These are phyloP conservation scores for Gastrolobium bilobum DNA, from an alignment of 306 rosid genomes.

Conservation along the genomic window DNA sequence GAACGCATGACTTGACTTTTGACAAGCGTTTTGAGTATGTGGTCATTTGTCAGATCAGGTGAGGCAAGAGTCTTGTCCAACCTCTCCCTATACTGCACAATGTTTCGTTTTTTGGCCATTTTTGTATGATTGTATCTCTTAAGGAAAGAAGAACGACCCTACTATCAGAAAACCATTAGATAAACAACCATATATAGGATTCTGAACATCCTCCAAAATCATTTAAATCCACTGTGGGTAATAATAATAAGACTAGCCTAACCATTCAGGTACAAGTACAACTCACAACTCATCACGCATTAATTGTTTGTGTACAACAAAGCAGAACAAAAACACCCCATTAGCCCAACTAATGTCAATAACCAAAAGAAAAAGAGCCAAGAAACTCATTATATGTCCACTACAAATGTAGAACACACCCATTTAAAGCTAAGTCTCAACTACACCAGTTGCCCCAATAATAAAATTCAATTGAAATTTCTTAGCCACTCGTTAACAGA, in stretches of 20 bases:
- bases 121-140: slow-evolving; percentile 44
- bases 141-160: slow-evolving; percentile 40
- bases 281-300: neutral
- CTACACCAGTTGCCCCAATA: neutral
- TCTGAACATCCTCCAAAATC: slow-evolving; percentile 48
- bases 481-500: slow-evolving; percentile 20
- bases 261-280: neutral
- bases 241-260: slow-evolving; percentile 8
- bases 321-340: neutral
- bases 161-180: slow-evolving; percentile 46
- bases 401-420: neutral
- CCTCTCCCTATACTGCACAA: slow-evolving; percentile 84
- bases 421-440: slow-evolving; percentile 23
- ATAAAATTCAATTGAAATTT: slow-evolving; percentile 12
- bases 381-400: neutral
- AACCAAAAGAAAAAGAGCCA: neutral
- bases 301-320: slow-evolving; percentile 23
- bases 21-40: slow-evolving; percentile 69
- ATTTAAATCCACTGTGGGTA: neutral
- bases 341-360: neutral
- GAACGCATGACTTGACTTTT: slow-evolving; percentile 66
- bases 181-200: slow-evolving; percentile 37
- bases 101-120: slow-evolving; percentile 70
- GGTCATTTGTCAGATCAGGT: slow-evolving; percentile 68
- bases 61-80: slow-evolving; percentile 78